Evolutionary conservation across 2,329 filamentous ascomycete species (phyloP), one percentile per base, ranked within the genome.

Genomic region (Phialemoniopsis sp.): DNA sequence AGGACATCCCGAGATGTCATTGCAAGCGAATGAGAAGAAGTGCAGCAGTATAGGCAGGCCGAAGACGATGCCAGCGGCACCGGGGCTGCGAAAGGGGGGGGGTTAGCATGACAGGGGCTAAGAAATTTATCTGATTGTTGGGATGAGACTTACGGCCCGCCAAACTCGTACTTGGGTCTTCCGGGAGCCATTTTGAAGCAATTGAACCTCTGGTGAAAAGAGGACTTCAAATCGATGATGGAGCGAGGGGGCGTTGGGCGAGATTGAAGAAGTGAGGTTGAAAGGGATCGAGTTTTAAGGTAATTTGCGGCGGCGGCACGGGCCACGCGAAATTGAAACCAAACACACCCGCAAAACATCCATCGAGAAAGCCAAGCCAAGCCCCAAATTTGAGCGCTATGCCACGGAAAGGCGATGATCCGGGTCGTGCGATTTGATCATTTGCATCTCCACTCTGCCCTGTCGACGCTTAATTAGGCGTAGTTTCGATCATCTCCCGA

Each of bases 1-100:
- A 34, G 72, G 72, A 39, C 72, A 75, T 32, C 72, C 72, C 16
- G 68, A 66, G 34, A 72, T 59, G 51, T 75, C 72, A 51, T 76
- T 76, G 63, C 70, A 74, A 39, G 72, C 52, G 49, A 76, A 70
- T 14, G 36, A 46, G 29, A 40, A 48, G 29, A 42, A n/a, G 26
- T 40, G 34, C 15, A 48, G 37, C 9, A 50, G 42, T 10, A 42
- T 10, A 4, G 47, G 47, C 13, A 50, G 34, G 16, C 46, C 45
- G 18, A 46, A 34, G 16, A 48, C 39, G 18, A 48, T 43, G 18
- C 36, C 45, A 9, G 45, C 33, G 15, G 46, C 46, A 12, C 46
- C 46, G n/a, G 34, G 33, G 19, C 46, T 48, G 36, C 28, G 12
- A 14, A 14, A 16, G 13, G 30, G 15, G 30, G 13, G 13, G 13